Conservation (phyloP, 257 asterid genomes). For the Ehretia macrophylla region DNA sequence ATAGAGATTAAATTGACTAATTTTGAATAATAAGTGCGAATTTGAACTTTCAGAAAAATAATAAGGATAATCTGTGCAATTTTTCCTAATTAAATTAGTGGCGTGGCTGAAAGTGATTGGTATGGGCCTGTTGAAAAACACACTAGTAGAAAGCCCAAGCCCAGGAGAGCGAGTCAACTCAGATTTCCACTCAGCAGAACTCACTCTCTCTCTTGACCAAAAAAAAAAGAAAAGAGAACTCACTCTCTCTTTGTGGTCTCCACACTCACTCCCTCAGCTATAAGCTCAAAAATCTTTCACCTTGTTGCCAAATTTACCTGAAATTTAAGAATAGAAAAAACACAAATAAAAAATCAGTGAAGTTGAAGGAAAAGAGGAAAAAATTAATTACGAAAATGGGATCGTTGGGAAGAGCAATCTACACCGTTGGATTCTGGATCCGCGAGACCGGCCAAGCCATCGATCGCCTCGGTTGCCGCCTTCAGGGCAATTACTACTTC, state of each 20-base stretch:
- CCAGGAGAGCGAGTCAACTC: constrained; percentile 3
- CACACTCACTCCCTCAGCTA: neutral
- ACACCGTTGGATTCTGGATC: constrained; percentile 93
- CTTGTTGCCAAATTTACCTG: constrained; percentile 3
- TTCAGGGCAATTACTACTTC: constrained; percentile 84
- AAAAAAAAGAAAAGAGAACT: too few species aligned
- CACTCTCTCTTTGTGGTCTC: neutral
- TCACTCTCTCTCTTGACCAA: neutral
- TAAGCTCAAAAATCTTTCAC: neutral
- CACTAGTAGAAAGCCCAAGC: neutral
- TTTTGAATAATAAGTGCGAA: too few species aligned
- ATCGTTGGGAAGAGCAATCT: constrained; percentile 66
- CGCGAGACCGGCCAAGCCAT: constrained; percentile 97
- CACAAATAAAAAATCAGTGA: neutral
- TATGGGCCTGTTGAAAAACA: neutral
- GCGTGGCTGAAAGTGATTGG: too few species aligned
- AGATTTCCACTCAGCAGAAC: neutral
- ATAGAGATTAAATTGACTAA: too few species aligned
- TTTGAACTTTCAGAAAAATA: too few species aligned
- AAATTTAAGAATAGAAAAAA: too few species aligned
- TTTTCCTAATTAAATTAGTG: too few species aligned
- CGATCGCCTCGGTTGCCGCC: constrained; percentile 96
- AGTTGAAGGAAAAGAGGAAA: neutral
- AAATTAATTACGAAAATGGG: constrained; percentile 46
- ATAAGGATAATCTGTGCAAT: too few species aligned